phyloP scores from a whole-genome alignment of 2,329 filamentous ascomycete genomes.

The Corynespora cassiicola region DNA sequence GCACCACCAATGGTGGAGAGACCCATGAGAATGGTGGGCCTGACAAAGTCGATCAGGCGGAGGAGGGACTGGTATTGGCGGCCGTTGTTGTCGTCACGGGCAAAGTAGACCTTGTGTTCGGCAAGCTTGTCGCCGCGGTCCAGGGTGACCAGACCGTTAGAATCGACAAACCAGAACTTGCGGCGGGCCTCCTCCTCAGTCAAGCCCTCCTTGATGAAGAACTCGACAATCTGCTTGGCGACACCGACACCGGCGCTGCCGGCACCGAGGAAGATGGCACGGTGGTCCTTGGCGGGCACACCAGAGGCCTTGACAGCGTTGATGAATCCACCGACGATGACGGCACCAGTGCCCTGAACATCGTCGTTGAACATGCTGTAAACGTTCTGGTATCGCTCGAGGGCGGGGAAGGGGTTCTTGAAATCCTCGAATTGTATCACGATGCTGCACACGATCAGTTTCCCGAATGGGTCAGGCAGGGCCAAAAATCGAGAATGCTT shows the following conservation, averaged over 20 bases:
- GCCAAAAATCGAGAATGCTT: constrained; percentile 47
- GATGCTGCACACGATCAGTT: constrained; percentile 57
- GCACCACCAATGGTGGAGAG: constrained; percentile 93
- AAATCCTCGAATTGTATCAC: constrained; percentile 97
- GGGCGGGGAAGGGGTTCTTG: constrained; percentile 94
- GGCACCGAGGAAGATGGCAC: constrained; percentile 93
- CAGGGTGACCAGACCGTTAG: constrained; percentile 89
- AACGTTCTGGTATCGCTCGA: constrained; percentile 84
- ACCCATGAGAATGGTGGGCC: constrained; percentile 93
- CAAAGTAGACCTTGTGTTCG: constrained; percentile 80
- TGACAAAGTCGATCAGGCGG: constrained; percentile 92
- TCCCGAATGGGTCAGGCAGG: constrained; percentile 6
- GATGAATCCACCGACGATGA: constrained; percentile 85
- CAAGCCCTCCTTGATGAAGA: constrained; percentile 91
- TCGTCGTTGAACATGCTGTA: constrained; percentile 99
- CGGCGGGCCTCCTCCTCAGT: constrained; percentile 84
- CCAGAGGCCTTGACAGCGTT: constrained; percentile 82
- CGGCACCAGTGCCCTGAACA: constrained; percentile 95
- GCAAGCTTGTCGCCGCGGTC: constrained; percentile 94
- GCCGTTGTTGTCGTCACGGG: constrained; percentile 69
- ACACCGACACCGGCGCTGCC: constrained; percentile 96
- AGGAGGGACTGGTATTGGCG: constrained; percentile 78
- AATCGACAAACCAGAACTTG: constrained; percentile 98
- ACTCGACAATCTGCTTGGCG: constrained; percentile 96
- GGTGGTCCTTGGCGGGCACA: constrained; percentile 86